A percentile compares a stretch with the other conserved stretches of the same genome.
phyloP scores from a whole-genome alignment of 148 eudicot species.

The Nepenthes mirabilis region DNA sequence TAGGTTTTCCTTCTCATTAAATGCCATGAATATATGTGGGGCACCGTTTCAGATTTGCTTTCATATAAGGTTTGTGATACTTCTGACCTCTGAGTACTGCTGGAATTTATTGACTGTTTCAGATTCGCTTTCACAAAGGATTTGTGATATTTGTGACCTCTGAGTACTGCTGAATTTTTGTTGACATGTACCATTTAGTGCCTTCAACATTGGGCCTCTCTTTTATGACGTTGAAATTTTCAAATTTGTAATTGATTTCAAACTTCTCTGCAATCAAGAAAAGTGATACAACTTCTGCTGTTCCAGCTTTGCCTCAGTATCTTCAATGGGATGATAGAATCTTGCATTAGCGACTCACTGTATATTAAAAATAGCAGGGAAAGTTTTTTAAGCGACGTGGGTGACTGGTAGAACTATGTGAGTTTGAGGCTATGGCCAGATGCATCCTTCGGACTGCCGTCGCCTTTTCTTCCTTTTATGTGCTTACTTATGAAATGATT shows the following conservation, averaged over 20 bases:
- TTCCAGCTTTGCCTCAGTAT: no score
- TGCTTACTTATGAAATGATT: background rate
- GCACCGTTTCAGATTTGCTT: slow-evolving; percentile 5
- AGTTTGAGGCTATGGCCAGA: background rate
- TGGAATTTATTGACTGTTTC: slow-evolving; percentile 1
- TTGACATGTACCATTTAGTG: background rate
- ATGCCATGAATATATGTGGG: slow-evolving; percentile 1
- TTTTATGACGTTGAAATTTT: background rate
- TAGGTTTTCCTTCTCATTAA: slow-evolving; percentile 6
- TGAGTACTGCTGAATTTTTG: background rate
- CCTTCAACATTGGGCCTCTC: background rate
- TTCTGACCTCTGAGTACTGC: background rate
- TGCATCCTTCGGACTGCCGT: background rate
- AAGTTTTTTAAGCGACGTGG: no score
- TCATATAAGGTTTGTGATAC: slow-evolving; percentile 4
- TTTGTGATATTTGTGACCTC: slow-evolving; percentile 1
- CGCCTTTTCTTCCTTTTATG: slow-evolving; percentile 1
- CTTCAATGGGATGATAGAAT: no score
- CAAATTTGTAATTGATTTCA: no score
- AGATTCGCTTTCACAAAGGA: slow-evolving; percentile 2
- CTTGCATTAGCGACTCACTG: no score
- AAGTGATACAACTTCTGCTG: no score
- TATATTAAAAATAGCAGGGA: no score
- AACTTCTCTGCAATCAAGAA: no score
- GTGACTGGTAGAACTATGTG: background rate